Conservation (phyloP, 2,329 filamentous ascomycete genomes). For the Apiospora malaysiana region DNA sequence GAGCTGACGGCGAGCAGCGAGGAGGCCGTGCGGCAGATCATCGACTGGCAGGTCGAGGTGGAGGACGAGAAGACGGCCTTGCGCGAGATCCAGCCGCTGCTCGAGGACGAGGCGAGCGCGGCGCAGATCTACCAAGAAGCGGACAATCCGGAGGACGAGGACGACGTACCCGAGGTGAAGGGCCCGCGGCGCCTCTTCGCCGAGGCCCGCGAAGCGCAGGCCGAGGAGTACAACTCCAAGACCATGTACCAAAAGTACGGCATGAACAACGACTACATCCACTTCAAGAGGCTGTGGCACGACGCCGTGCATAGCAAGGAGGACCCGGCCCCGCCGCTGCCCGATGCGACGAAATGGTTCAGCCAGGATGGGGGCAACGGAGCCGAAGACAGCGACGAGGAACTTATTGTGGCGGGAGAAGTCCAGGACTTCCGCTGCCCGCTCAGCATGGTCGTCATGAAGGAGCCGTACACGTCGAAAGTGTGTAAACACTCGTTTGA, state of each 20-base stretch:
- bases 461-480: conserved; percentile 68
- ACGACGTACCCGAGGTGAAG: conserved; percentile 33
- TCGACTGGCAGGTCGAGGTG: conserved; percentile 56
- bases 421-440: conserved; percentile 73
- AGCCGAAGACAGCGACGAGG: conserved; percentile 66
- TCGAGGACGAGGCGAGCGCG: conserved; percentile 31
- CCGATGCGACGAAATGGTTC: conserved; percentile 62
- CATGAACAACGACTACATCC: conserved; percentile 62
- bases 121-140: conserved; percentile 33
- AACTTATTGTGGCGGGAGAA: conserved; percentile 70
- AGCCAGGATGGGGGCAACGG: conserved; percentile 44
- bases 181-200: conserved; percentile 44
- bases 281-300: conserved; percentile 65
- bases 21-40: conserved; percentile 50
- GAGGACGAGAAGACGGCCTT: conserved; percentile 52
- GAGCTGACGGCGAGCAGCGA: conserved; percentile 53
- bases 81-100: conserved; percentile 43
- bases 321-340: conserved; percentile 55
- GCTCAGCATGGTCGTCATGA: conserved; percentile 67
- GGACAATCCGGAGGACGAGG: conserved; percentile 29
- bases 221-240: conserved; percentile 49
- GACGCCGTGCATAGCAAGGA: conserved; percentile 51
- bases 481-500: conserved; percentile 79
- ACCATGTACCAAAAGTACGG: conserved; percentile 56
- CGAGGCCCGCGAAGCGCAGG: conserved; percentile 44